Base-by-base conservation (phyloP, 2,329 filamentous ascomycete species). In the Paecilomyces formosus region DNA sequence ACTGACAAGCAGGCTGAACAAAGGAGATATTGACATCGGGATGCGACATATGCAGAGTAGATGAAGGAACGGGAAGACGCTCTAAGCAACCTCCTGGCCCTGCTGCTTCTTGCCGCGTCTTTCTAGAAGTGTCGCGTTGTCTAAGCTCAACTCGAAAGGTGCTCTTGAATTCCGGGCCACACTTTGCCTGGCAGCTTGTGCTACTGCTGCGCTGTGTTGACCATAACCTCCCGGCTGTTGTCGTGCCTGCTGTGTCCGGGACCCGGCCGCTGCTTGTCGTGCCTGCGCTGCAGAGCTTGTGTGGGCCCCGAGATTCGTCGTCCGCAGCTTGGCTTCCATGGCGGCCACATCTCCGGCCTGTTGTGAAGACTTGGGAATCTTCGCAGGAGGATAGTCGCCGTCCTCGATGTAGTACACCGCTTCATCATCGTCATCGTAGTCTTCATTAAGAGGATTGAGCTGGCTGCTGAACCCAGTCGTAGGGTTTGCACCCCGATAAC, bases 121-220 rank as follows among this genome's bases (percentile, higher is more conserved):
- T 31, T 92, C 92, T 3, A 99, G 79, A 55, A 99, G 76, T 1
- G 92, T 97, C 1, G 94, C 90, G 58, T 94, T 94, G 64, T 96
- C 91, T 39, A 99, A 78, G 69, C 86, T 97, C 53, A 99, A 82
- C 75, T 99, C 94, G 65, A 99, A 99, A 0, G 89, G 86, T 31
- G 90, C 92, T 74, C 88, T 89, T 65, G 89, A 85, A 62, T 85
- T 82, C 31, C 84, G 80, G 52, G 87, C 85, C 49, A 94, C 90
- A 69, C 91, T 90, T 68, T 90, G 86, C 66, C 88, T 88, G 3
- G 91, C 92, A 0, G 92, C 92, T 0, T 89, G 88, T 0, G 92
- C 90, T 0, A 97, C 89, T 1, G 88, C 81, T 0, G 92, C 85
- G 56, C 89, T 93, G 70, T 97, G 93, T 70, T 96, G 92, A 1